Evolutionary conservation across 257 asterid genomes (phyloP).

Genomic region (Solanum piurae): DNA sequence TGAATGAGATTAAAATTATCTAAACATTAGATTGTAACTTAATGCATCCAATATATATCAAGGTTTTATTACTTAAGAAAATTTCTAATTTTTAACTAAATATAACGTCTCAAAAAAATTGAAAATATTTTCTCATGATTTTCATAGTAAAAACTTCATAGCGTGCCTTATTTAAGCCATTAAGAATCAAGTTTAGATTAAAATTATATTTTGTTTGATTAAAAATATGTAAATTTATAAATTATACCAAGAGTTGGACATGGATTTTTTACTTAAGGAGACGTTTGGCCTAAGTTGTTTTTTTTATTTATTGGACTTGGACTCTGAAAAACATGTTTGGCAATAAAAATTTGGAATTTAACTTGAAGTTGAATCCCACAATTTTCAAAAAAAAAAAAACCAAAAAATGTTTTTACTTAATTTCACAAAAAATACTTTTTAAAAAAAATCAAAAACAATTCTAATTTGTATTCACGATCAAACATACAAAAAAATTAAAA

Average conservation of each 20-base stretch:
- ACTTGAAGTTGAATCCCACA: not conserved
- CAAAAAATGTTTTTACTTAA: too few species aligned
- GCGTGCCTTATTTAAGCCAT: too few species aligned
- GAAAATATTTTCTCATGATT: not conserved
- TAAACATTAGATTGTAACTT: not conserved
- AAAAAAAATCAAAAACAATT: accelerated
- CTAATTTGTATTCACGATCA: not conserved
- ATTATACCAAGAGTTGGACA: not conserved
- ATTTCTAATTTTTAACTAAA: not conserved
- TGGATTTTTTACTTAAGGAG: not conserved
- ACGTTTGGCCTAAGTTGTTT: not conserved
- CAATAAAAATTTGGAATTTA: too few species aligned
- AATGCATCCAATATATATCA: not conserved
- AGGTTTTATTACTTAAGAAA: not conserved
- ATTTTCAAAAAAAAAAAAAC: too few species aligned
- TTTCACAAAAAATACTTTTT: too few species aligned
- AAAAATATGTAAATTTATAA: too few species aligned
- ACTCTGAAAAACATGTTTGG: not conserved
- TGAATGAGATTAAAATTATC: not conserved
- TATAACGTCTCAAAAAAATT: too few species aligned
- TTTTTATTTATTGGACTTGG: too few species aligned
- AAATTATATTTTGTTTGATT: too few species aligned
- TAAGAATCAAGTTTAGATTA: not conserved
- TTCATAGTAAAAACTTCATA: not conserved
- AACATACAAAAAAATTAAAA: too few species aligned